Conservation (phyloP, 495 filamentous ascomycete genomes). For the Neurospora sp. region DNA sequence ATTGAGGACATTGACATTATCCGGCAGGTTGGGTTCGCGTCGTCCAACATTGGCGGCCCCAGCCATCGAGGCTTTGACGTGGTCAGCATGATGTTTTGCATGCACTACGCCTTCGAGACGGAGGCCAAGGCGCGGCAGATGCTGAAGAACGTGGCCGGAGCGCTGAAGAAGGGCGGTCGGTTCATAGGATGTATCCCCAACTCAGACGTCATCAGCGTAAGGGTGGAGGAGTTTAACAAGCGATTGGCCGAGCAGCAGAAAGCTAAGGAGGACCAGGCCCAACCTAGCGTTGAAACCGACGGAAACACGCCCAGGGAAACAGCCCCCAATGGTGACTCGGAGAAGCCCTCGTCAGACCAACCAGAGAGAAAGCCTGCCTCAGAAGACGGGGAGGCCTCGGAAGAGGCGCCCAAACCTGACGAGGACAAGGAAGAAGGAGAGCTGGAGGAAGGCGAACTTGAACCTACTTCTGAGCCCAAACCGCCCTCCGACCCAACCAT, state of each 20-base stretch:
- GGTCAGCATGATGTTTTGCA: constrained; percentile 97
- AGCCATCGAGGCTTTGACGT: constrained; percentile 76
- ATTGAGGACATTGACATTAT: constrained; percentile 69
- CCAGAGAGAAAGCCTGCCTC: not conserved
- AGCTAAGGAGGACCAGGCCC: constrained; percentile 17
- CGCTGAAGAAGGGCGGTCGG: constrained; percentile 83
- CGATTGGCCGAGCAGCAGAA: constrained; percentile 43
- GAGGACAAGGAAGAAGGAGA: constrained; percentile 37
- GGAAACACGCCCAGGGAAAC: not conserved
- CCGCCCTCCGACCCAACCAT: constrained; percentile 11
- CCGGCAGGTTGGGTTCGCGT: constrained; percentile 74
- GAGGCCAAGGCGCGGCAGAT: constrained; percentile 82
- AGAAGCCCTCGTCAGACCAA: not conserved
- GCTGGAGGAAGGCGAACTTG: constrained; percentile 30
- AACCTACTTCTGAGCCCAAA: constrained; percentile 2
- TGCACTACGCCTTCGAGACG: constrained; percentile 96
- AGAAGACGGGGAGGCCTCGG: constrained; percentile 1
- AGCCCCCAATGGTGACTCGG: not conserved
- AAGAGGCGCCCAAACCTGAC: not conserved
- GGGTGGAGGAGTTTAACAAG: constrained; percentile 52
- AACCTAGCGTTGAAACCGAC: constrained; percentile 2
- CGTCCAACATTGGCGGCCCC: constrained; percentile 49
- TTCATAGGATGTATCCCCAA: constrained; percentile 92
- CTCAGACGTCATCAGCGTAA: constrained; percentile 69
- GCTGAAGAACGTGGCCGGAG: constrained; percentile 84